Conservation (phyloP, 2,329 filamentous ascomycete genomes). For the Scortechinia acanthostroma region DNA sequence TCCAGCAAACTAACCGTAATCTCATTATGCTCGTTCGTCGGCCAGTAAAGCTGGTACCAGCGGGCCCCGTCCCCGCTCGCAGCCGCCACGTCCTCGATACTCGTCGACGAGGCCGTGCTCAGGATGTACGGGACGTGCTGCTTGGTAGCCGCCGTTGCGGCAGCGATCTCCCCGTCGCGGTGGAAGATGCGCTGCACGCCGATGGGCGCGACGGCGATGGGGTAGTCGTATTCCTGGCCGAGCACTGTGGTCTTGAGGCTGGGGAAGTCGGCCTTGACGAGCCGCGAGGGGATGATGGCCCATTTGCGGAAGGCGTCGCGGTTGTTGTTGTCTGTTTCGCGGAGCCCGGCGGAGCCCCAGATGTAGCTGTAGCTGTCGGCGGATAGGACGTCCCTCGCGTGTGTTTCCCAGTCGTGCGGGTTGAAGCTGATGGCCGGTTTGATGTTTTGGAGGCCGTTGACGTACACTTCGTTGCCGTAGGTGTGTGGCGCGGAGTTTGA, state of each 20-base stretch:
- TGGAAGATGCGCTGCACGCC: conserved; percentile 11
- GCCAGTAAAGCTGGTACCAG: conserved; percentile 18
- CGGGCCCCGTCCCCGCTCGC: conserved; percentile 12
- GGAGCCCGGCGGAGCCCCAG: conserved; percentile 11
- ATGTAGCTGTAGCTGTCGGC: conserved; percentile 13
- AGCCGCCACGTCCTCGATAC: conserved; percentile 15
- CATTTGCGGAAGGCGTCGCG: conserved; percentile 11
- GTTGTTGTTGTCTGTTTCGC: conserved; percentile 14
- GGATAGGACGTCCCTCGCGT: conserved; percentile 14
- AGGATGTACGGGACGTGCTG: conserved; percentile 12
- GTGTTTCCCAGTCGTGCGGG: conserved; percentile 12
- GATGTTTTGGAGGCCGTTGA: conserved; percentile 11
- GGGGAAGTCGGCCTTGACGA: conserved; percentile 9
- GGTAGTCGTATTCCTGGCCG: conserved; percentile 9
- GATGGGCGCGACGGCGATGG: conserved; percentile 14
- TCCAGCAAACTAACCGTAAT: conserved; percentile 12
- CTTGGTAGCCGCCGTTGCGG: conserved; percentile 9
- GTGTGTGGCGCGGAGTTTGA: background rate
- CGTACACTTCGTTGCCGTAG: conserved; percentile 9
- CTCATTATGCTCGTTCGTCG: conserved; percentile 10
- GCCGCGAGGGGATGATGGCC: conserved; percentile 12
- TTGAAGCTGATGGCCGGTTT: conserved; percentile 15
- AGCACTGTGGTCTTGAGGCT: conserved; percentile 8
- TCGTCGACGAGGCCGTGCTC: conserved; percentile 14
- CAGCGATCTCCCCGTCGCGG: conserved; percentile 5